phyloP scores from a whole-genome alignment of 2,329 filamentous ascomycete genomes.

The Fusarium camptoceras region DNA sequence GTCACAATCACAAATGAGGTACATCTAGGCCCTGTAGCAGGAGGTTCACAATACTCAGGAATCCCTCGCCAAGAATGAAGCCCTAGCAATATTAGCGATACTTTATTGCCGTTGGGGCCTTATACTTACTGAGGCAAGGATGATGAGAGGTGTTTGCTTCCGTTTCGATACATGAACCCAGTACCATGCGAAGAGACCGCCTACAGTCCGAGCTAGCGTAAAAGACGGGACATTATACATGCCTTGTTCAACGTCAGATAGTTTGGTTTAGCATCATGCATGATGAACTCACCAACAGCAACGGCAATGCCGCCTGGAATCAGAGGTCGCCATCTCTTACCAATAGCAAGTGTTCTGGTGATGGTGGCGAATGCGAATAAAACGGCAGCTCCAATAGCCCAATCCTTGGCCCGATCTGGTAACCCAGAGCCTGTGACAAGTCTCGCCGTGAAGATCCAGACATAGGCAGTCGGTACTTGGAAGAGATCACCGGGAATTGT shows the following conservation, averaged over 20 bases:
- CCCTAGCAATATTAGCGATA: slow-evolving; percentile 61
- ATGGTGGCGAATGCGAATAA: slow-evolving; percentile 80
- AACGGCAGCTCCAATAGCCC: slow-evolving; percentile 78
- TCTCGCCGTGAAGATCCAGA: slow-evolving; percentile 97
- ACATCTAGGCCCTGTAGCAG: slow-evolving; percentile 81
- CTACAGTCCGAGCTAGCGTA: slow-evolving; percentile 86
- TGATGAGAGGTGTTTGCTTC: slow-evolving; percentile 81
- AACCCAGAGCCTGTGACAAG: slow-evolving; percentile 92
- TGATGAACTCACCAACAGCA: slow-evolving; percentile 74
- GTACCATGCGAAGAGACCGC: slow-evolving; percentile 80
- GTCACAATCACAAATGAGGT: slow-evolving; percentile 70
- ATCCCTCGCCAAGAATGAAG: slow-evolving; percentile 90
- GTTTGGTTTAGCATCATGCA: not conserved
- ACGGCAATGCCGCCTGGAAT: slow-evolving; percentile 96
- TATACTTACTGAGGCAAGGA: slow-evolving; percentile 76
- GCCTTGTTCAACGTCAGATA: slow-evolving; percentile 59
- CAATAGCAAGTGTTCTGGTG: slow-evolving; percentile 70
- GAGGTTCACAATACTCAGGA: slow-evolving; percentile 92
- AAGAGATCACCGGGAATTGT: slow-evolving; percentile 89
- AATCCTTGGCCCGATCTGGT: slow-evolving; percentile 84
- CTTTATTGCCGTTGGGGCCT: not conserved
- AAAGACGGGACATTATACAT: slow-evolving; percentile 99
- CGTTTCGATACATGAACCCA: slow-evolving; percentile 70
- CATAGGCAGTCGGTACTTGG: slow-evolving; percentile 92
- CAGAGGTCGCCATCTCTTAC: slow-evolving; percentile 75